A percentile compares a stretch with the other conserved stretches of the same genome.
These are phyloP conservation scores for Microdochium nivale DNA, from an alignment of 2,329 filamentous ascomycete species.

Conservation along the genomic window DNA sequence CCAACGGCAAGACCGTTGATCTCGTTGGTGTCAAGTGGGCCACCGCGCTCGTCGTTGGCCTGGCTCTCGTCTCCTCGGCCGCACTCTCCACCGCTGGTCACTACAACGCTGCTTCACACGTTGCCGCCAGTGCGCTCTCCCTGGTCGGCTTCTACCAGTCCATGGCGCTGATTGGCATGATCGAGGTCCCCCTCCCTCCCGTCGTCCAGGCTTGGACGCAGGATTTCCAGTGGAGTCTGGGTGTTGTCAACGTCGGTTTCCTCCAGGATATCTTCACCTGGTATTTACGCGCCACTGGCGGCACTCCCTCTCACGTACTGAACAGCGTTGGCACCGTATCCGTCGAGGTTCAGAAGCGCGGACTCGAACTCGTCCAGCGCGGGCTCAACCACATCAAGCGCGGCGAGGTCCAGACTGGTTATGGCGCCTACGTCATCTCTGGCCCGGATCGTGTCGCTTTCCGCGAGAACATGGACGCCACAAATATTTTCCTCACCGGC, in stretches of 20 bases:
- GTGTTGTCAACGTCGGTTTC: slow-evolving; percentile 81
- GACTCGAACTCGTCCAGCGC: slow-evolving; percentile 39
- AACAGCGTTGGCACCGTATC: slow-evolving; percentile 67
- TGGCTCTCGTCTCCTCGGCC: slow-evolving; percentile 77
- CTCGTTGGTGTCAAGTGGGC: slow-evolving; percentile 83
- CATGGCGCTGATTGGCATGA: slow-evolving; percentile 85
- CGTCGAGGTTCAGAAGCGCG: slow-evolving; percentile 70
- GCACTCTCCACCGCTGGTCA: slow-evolving; percentile 85
- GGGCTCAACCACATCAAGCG: slow-evolving; percentile 41
- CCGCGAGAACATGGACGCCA: slow-evolving; percentile 72
- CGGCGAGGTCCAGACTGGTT: slow-evolving; percentile 41
- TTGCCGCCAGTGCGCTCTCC: slow-evolving; percentile 88
- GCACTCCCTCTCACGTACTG: slow-evolving; percentile 70
- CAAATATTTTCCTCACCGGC: slow-evolving; percentile 90
- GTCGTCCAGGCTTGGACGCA: slow-evolving; percentile 91
- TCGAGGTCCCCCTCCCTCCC: slow-evolving; percentile 71
- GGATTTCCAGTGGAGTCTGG: slow-evolving; percentile 98
- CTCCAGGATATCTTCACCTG: slow-evolving; percentile 85
- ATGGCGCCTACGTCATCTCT: slow-evolving; percentile 55
- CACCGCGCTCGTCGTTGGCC: slow-evolving; percentile 77
- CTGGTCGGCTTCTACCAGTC: slow-evolving; percentile 92
- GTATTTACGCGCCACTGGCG: slow-evolving; percentile 92
- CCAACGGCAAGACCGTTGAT: slow-evolving; percentile 88
- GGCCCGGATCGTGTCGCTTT: slow-evolving; percentile 90
- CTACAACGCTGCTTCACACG: slow-evolving; percentile 88